phyloP scores from a whole-genome alignment of 768 basidiomycete species.

The Lactifluus rugatus region DNA sequence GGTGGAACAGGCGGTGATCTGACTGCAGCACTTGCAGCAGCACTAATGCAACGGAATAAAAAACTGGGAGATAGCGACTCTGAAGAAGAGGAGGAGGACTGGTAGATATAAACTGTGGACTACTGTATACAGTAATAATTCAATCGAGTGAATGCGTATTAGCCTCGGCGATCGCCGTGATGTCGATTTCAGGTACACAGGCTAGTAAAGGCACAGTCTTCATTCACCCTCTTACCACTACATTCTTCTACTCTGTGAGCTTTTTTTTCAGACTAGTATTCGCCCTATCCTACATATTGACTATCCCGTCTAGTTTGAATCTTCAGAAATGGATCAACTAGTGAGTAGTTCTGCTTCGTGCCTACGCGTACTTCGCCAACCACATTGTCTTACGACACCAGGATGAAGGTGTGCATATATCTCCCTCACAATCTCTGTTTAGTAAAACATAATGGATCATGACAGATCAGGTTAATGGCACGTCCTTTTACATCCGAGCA shows the following conservation, averaged over 20 bases:
- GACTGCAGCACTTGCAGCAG: constrained; percentile 75
- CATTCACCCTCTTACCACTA: too few species aligned
- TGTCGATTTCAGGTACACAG: not conserved
- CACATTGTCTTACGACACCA: constrained; percentile 22
- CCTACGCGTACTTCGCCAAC: not conserved
- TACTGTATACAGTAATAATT: too few species aligned
- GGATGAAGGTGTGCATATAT: constrained; percentile 45
- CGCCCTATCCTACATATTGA: not conserved
- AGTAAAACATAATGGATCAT: not conserved
- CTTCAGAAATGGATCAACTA: constrained; percentile 40
- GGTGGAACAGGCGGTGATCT: constrained; percentile 57
- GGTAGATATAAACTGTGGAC: constrained; percentile 11
- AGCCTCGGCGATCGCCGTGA: constrained; percentile 14
- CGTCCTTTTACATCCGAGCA: constrained; percentile 22
- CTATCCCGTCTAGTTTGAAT: constrained; percentile 4
- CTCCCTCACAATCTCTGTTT: not conserved
- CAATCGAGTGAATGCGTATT: too few species aligned
- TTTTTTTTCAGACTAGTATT: not conserved
- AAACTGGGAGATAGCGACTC: constrained; percentile 67
- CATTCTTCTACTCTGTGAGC: not conserved
- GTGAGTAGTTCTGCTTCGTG: constrained; percentile 29
- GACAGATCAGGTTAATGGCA: constrained; percentile 86
- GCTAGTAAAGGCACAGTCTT: too few species aligned
- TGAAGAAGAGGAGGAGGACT: constrained; percentile 29
- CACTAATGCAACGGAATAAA: constrained; percentile 74